Evolutionary conservation across 2,329 filamentous ascomycete genomes (phyloP), one percentile per base, ranked within the genome.

Genomic region (Penicillium olsonii): DNA sequence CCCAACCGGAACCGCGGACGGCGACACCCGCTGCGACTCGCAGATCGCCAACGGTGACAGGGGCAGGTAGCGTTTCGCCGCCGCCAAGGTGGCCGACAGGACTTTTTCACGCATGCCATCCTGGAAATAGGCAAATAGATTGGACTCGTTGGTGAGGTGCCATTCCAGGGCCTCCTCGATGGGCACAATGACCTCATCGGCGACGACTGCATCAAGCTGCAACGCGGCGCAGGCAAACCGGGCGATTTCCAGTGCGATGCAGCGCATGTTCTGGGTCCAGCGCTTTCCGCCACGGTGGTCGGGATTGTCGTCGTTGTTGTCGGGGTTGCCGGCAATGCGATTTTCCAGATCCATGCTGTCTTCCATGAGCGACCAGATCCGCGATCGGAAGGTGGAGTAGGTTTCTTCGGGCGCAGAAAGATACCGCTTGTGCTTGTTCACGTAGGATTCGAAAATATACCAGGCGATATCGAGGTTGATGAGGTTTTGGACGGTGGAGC

Each of bases 401-500:
- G 62, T 64, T 50, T 67, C 65, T 7, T 61, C 64, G 5, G 58
- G 61, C 11, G 59, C 56, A 10, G 62, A 63, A 38, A 65, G 53
- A 50, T 66, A 63, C 14, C 63, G 63, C 47, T 64, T 63, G 45
- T 65, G 63, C 4, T 59, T 61, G 46, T 63, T 57, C 10, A 74
- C 56, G 22, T 68, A 67, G 1, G 62, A 59, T 44, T 75, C 68
- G 45, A 83, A 77, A 48, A 82, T 72, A 4, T 76, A 73, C 60
- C 75, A 75, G 64, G 81, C 83, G 29, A 84, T 76, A 27, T 78
- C 74, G 42, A 82, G 74, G 51, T 77, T 77, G 52, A 84, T 73
- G 9, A 78, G 60, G 52, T 78, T 77, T 58, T 82, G 78, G 2
- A 85, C 67, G 37, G 83, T 79, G 2, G 68, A 63, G 37, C 77